Percentiles rank a stretch among this genome's conserved stretches.
phyloP scores from a whole-genome alignment of 805 yeast genomes.

The Saccharomyces paradoxus region DNA sequence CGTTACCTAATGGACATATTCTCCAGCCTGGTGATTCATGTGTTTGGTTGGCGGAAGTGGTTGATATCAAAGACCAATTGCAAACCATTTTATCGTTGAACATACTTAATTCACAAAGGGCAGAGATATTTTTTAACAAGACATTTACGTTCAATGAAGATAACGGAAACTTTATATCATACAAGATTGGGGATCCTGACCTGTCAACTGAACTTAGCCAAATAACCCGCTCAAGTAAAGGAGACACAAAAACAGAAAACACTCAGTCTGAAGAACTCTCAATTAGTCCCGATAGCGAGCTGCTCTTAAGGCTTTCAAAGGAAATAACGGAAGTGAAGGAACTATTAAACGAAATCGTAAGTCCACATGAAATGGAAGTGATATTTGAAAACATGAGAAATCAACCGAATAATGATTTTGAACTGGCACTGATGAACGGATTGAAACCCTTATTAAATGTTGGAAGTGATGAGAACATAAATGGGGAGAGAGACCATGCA shows the following conservation, averaged over 20 bases:
- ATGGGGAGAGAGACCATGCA: neutral
- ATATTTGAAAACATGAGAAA: neutral
- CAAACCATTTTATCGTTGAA: slow-evolving; percentile 13
- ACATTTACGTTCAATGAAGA: neutral
- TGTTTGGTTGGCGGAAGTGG: slow-evolving; percentile 26
- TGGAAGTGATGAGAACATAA: neutral
- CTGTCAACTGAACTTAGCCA: neutral
- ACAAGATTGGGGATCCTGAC: neutral
- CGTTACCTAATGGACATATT: slow-evolving; percentile 11
- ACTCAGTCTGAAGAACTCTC: neutral
- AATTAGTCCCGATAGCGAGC: neutral
- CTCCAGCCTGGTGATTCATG: slow-evolving; percentile 26
- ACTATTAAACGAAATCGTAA: neutral
- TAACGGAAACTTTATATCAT: neutral
- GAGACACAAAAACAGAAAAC: neutral
- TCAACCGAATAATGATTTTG: neutral
- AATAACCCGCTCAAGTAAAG: neutral
- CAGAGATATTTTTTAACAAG: neutral
- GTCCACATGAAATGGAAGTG: neutral
- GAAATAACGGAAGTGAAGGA: neutral
- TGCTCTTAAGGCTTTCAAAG: neutral
- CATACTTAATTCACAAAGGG: neutral
- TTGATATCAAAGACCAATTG: slow-evolving; percentile 21
- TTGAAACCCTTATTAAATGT: neutral
- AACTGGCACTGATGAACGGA: neutral